Evolutionary conservation across 2,329 filamentous ascomycete species (phyloP).

Genomic region (Aquanectria penicillioides): DNA sequence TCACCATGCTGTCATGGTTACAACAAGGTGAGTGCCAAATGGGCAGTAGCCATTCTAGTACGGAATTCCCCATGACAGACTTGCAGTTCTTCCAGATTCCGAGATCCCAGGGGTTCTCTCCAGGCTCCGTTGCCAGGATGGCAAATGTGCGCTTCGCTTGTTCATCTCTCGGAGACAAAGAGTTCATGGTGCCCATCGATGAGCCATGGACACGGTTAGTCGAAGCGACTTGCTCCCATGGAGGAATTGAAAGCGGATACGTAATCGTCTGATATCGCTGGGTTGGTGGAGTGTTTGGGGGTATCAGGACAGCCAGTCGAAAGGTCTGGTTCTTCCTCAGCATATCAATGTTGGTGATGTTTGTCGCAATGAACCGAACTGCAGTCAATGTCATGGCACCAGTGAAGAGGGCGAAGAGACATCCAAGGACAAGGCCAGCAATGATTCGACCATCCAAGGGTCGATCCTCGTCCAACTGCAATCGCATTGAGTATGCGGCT

Average conservation of each 20-base stretch:
- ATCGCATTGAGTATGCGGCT: conserved; percentile 70
- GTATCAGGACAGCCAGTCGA: conserved; percentile 79
- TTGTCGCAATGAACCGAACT: conserved; percentile 73
- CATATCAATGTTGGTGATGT: conserved; percentile 87
- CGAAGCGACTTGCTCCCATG: conserved; percentile 16
- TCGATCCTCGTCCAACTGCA: conserved; percentile 56
- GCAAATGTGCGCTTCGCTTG: conserved; percentile 76
- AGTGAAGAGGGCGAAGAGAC: conserved; percentile 84
- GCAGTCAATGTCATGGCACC: conserved; percentile 80
- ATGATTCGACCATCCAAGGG: conserved; percentile 69
- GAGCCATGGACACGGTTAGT: conserved; percentile 17
- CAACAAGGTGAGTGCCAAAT: conserved; percentile 78
- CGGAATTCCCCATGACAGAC: conserved; percentile 78
- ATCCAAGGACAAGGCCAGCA: conserved; percentile 71
- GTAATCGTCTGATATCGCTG: conserved; percentile 62
- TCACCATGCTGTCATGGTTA: conserved; percentile 70
- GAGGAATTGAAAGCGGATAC: conserved; percentile 62
- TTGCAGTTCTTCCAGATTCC: conserved; percentile 77
- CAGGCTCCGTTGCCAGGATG: conserved; percentile 76
- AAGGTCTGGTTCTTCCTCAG: conserved; percentile 71
- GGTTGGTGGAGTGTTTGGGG: conserved; percentile 55
- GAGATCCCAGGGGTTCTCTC: conserved; percentile 88
- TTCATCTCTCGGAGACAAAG: conserved; percentile 49
- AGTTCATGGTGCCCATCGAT: conserved; percentile 25
- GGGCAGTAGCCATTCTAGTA: conserved; percentile 84